A percentile compares a stretch with the other conserved stretches of the same genome.
These are phyloP conservation scores for Cutaneotrichosporon dermatis DNA, from an alignment of 1,284 basidiomycete species.

Conservation along the genomic window DNA sequence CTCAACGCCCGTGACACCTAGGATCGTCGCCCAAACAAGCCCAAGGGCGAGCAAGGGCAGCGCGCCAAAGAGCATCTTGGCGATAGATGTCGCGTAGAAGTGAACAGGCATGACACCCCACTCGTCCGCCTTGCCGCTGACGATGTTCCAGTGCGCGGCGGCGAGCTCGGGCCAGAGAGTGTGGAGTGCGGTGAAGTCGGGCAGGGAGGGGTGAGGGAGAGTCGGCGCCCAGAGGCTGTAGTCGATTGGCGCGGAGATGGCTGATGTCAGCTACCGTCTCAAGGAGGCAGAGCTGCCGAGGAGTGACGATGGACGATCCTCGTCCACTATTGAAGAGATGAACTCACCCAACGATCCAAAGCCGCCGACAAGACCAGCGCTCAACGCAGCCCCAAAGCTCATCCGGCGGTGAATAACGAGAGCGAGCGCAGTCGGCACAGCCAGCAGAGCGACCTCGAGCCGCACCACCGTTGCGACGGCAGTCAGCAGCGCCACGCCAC, in stretches of 20 bases:
- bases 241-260: conserved; percentile 64
- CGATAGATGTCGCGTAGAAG: conserved; percentile 69
- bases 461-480: conserved; percentile 71
- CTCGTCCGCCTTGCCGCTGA: conserved; percentile 75
- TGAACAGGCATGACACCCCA: conserved; percentile 83
- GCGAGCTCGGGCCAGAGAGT: conserved; percentile 83
- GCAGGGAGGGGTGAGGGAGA: conserved; percentile 32
- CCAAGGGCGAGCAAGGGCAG: conserved; percentile 60
- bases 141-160: conserved; percentile 78
- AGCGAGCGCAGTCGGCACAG: conserved; percentile 62
- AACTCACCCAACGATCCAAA: conserved; percentile 59
- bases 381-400: conserved; percentile 53
- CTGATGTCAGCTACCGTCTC: conserved; percentile 54
- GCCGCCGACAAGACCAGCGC: conserved; percentile 57
- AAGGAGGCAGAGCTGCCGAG: too few relatives aligned
- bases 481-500: conserved; percentile 55
- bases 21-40: conserved; percentile 45
- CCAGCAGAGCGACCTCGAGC: conserved; percentile 68
- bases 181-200: conserved; percentile 40
- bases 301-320: too few relatives aligned
- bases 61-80: conserved; percentile 69
- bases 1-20: neutral
- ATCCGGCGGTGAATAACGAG: conserved; percentile 54
- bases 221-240: conserved; percentile 72
- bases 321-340: too few relatives aligned